A percentile compares a stretch with the other conserved stretches of the same genome.
Evolutionary conservation across 2,329 filamentous ascomycete species (phyloP).

Genomic region (Chrysoporthe deuterocubensis): DNA sequence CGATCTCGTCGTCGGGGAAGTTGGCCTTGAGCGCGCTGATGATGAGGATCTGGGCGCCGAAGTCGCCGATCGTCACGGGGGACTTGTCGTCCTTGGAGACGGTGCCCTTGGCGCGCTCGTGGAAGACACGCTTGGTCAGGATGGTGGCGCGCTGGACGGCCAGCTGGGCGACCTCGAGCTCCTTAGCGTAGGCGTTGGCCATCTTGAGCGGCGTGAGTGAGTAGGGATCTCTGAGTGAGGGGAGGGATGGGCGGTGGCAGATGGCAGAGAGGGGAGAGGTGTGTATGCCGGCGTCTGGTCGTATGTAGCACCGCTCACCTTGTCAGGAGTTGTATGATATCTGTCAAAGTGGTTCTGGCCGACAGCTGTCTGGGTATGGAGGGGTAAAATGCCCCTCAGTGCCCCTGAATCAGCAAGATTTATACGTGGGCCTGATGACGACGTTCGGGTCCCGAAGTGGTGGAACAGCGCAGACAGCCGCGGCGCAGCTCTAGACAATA

Average conservation of each 20-base stretch:
- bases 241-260: background rate
- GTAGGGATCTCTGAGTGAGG: background rate
- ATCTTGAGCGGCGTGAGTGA: conserved; percentile 36
- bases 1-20: conserved; percentile 89
- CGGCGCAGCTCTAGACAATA: conserved; percentile 30
- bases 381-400: conserved; percentile 29
- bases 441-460: conserved; percentile 29
- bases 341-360: conserved; percentile 8
- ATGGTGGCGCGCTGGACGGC: conserved; percentile 78
- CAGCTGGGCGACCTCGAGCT: conserved; percentile 82
- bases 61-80: conserved; percentile 96
- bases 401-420: conserved; percentile 23
- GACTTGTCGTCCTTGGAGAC: conserved; percentile 94
- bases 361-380: conserved; percentile 20
- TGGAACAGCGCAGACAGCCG: conserved; percentile 29
- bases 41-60: conserved; percentile 95
- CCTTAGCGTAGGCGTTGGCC: conserved; percentile 76
- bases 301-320: conserved; percentile 15
- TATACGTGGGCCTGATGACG: conserved; percentile 29
- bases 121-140: conserved; percentile 58
- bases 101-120: conserved; percentile 92
- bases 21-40: conserved; percentile 86
- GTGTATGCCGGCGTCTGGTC: background rate
- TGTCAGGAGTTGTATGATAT: conserved; percentile 13
- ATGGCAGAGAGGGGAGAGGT: background rate